phyloP scores from a whole-genome alignment of 192 early-diverging fungal species.

The Allomyces arbusculus region DNA sequence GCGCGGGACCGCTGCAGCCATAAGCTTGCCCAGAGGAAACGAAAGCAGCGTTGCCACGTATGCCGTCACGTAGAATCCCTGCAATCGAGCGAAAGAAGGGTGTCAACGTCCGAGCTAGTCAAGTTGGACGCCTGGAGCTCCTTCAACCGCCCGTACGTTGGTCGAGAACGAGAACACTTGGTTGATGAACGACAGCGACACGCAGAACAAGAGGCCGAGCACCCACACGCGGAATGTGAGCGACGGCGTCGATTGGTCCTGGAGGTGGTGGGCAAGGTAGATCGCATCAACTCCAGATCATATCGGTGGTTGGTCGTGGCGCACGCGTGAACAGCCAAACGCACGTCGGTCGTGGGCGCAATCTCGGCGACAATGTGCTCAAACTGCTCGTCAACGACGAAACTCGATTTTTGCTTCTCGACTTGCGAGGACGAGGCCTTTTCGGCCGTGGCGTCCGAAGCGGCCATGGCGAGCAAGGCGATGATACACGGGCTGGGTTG shows the following conservation, averaged over 20 bases:
- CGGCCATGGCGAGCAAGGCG: too few species aligned
- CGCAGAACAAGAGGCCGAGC: conserved; percentile 46
- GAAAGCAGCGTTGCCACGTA: conserved; percentile 47
- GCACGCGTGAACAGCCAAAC: too few species aligned
- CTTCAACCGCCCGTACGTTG: not conserved
- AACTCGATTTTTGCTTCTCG: not conserved
- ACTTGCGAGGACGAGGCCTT: too few species aligned
- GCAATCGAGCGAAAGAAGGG: too few species aligned
- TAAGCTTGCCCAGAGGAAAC: conserved; percentile 48
- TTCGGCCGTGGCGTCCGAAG: too few species aligned
- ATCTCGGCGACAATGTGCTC: not conserved
- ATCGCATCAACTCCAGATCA: not conserved
- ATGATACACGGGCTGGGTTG: too few species aligned
- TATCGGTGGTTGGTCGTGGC: not conserved
- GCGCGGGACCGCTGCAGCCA: conserved; percentile 38
- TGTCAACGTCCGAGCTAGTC: too few species aligned
- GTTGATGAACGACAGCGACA: not conserved
- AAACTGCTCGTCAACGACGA: not conserved
- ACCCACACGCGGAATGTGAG: conserved; percentile 54
- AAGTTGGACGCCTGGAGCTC: too few species aligned
- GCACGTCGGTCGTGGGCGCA: not conserved
- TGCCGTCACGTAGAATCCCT: too few species aligned
- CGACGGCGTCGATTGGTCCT: conserved; percentile 32
- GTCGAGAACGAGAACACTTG: not conserved
- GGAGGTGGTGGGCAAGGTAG: conserved; percentile 38